Percentiles rank a stretch among this genome's conserved stretches.
Conservation (phyloP, 2,329 filamentous ascomycete species). For the Clonostachys rosea region DNA sequence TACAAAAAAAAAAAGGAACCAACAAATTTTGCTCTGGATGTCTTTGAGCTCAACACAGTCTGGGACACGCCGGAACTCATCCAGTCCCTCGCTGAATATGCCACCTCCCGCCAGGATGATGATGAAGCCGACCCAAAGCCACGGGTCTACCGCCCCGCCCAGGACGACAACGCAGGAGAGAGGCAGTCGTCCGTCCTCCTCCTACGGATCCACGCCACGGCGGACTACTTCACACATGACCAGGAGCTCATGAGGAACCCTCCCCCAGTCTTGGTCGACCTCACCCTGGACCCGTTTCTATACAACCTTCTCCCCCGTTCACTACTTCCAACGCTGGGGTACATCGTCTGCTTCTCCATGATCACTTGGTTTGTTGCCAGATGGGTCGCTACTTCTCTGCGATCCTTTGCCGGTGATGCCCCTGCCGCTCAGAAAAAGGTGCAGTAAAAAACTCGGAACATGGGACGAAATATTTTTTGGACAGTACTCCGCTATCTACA, state of each 20-base stretch:
- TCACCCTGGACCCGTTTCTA: conserved; percentile 82
- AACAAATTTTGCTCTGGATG: conserved; percentile 69
- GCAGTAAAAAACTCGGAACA: background rate
- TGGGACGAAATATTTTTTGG: background rate
- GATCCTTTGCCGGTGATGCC: background rate
- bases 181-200: conserved; percentile 55
- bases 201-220: conserved; percentile 69
- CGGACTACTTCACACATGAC: conserved; percentile 81
- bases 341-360: conserved; percentile 59
- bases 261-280: conserved; percentile 71
- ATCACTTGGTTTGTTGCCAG: conserved; percentile 37
- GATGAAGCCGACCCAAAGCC: background rate
- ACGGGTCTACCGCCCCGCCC: conserved; percentile 1
- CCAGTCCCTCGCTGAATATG: conserved; percentile 60
- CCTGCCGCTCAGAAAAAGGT: background rate
- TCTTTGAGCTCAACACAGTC: conserved; percentile 56
- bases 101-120: conserved; percentile 26
- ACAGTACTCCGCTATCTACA: conserved; percentile 1
- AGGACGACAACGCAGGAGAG: conserved; percentile 8
- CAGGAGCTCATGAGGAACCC: conserved; percentile 69
- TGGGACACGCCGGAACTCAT: conserved; percentile 59
- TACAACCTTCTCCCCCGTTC: conserved; percentile 76
- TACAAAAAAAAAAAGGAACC: conserved; percentile 62
- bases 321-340: conserved; percentile 65
- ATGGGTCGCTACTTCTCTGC: conserved; percentile 12